Percentiles rank a stretch among this genome's conserved stretches.
Evolutionary conservation across 495 filamentous ascomycete genomes (phyloP).

Genomic region (Penicillium fimorum): DNA sequence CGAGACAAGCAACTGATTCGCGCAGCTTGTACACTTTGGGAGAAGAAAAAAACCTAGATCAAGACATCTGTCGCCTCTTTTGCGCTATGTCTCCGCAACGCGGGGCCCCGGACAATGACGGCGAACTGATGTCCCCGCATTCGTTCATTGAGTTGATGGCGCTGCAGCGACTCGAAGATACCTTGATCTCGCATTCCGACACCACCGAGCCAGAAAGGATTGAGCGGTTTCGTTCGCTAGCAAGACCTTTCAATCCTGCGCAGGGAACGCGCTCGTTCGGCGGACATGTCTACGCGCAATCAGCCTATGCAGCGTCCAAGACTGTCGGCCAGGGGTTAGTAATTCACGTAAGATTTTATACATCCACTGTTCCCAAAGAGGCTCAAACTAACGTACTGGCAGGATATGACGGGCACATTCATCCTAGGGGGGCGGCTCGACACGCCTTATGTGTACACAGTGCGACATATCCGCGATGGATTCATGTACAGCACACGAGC

Average conservation of each 20-base stretch:
- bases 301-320: constrained; percentile 58
- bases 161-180: constrained; percentile 28
- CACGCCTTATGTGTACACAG: constrained; percentile 60
- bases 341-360: constrained; percentile 54
- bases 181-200: constrained; percentile 3
- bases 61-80: too few relatives aligned
- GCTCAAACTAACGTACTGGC: constrained; percentile 7
- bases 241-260: constrained; percentile 33
- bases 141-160: constrained; percentile 39
- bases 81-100: constrained; percentile 14
- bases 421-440: constrained; percentile 52
- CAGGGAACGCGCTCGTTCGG: constrained; percentile 50
- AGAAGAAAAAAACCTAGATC: not conserved
- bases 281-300: constrained; percentile 67
- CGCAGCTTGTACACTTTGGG: not conserved
- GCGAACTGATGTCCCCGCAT: constrained; percentile 17
- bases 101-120: constrained; percentile 7
- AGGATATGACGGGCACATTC: constrained; percentile 70
- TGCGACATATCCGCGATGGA: constrained; percentile 54
- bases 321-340: constrained; percentile 52
- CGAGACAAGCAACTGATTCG: not conserved
- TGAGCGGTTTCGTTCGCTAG: constrained; percentile 35
- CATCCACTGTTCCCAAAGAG: constrained; percentile 10
- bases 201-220: constrained; percentile 28
- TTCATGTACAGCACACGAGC: constrained; percentile 56